Conservation (phyloP, 768 basidiomycete genomes). For the Tylopilus subfusipes region DNA sequence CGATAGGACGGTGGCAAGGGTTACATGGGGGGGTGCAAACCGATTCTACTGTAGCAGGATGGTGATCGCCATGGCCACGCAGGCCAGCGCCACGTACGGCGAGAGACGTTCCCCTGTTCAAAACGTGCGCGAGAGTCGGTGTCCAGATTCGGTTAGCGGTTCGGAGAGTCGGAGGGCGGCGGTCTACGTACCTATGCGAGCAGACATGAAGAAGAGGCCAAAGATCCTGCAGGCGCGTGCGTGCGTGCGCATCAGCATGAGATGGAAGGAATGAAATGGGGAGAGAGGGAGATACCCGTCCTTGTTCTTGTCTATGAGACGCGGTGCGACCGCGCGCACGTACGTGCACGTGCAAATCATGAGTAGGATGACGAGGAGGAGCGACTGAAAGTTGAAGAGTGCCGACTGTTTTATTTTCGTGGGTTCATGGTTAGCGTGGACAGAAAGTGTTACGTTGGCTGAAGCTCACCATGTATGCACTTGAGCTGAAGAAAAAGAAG, state of each 20-base stretch:
- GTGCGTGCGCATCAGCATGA: neutral
- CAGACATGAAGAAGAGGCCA: slow-evolving; percentile 93
- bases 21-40: neutral
- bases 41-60: slow-evolving; percentile 45
- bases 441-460: neutral
- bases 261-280: neutral
- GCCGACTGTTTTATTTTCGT: slow-evolving; percentile 58
- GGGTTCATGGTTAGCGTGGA: slow-evolving; percentile 1
- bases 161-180: neutral
- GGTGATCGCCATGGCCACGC: slow-evolving; percentile 86
- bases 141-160: neutral
- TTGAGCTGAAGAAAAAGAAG: neutral
- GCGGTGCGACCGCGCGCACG: slow-evolving; percentile 83
- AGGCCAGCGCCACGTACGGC: slow-evolving; percentile 92
- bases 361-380: slow-evolving; percentile 89
- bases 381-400: slow-evolving; percentile 95
- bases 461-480: slow-evolving; percentile 17
- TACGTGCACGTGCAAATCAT: slow-evolving; percentile 98
- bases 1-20: neutral
- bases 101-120: slow-evolving; percentile 88
- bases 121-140: neutral
- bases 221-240: slow-evolving; percentile 56
- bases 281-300: slow-evolving; percentile 63
- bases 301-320: slow-evolving; percentile 90
- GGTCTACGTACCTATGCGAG: slow-evolving; percentile 75